These are phyloP conservation scores for Immersiporthe knoxdaviesiana DNA, from an alignment of 2,329 filamentous ascomycete species.

Conservation along the genomic window DNA sequence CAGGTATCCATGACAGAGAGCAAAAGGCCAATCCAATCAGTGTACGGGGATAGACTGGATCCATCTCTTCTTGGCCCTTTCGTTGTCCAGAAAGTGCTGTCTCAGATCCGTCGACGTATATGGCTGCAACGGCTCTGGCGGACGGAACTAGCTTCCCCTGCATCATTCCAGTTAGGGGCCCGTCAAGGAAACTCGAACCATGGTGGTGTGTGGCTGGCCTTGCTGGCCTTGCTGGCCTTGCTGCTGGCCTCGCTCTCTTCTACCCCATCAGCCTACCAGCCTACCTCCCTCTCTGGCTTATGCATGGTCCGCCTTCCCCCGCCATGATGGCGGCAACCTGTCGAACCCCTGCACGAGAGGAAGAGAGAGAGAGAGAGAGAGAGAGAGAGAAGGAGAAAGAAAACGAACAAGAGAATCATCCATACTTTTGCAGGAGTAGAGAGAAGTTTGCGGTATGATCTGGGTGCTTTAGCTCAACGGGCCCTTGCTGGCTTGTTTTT, in stretches of 20 bases:
- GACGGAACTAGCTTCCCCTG: conserved; percentile 19
- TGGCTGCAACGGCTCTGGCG: conserved; percentile 19
- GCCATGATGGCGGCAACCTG: neutral
- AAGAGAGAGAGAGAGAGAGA: neutral
- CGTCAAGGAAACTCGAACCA: conserved; percentile 18
- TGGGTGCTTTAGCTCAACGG: neutral
- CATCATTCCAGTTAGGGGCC: conserved; percentile 27
- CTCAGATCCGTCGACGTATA: conserved; percentile 18
- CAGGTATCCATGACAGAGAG: neutral
- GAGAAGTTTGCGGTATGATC: neutral
- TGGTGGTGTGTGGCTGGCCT: conserved; percentile 14
- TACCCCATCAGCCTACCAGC: neutral
- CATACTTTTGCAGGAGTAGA: neutral
- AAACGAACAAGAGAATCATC: no score
- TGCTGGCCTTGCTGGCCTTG: neutral
- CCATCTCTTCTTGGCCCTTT: neutral
- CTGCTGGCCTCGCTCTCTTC: neutral
- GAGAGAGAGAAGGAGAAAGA: neutral
- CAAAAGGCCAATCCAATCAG: neutral
- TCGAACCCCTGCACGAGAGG: neutral
- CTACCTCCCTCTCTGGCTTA: neutral
- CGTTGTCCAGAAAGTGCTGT: conserved; percentile 16
- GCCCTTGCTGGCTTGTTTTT: neutral
- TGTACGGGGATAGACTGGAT: neutral
- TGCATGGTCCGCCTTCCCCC: neutral